Evolutionary conservation across 345 rosid species (phyloP), one percentile per base, ranked within the genome.

Genomic region (Psidium friedrichsthalianum): DNA sequence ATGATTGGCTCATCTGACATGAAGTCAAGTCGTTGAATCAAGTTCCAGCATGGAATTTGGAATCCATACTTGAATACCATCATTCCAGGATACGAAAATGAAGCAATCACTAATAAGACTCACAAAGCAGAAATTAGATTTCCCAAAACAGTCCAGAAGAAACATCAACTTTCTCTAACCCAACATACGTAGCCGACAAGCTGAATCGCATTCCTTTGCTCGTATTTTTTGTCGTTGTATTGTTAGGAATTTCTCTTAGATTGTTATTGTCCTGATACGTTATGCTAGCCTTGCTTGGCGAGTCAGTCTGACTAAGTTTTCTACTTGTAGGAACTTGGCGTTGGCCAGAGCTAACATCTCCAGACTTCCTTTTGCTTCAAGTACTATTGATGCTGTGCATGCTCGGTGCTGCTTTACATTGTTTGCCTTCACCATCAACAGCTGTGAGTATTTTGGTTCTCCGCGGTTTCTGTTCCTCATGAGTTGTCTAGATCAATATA

Each of bases 401-500:
- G 98, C 98, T 61, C n/a, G 99, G 96, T 87, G 96, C 96, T 86
- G 99, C 98, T 86, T 88, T 96, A 69, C 98, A 96, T 89, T 95
- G 98, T 86, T 96, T 98, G 99, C 95, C 98, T 87, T 96, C 98
- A 32, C 98, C 98, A 84, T 90, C 95, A 52, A 84, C 91, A 74
- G 99, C 95, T 12, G 98, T 95, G 91, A 91, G 93, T 21, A 47
- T 82, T 87, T 83, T 25, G 80, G n/a, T 82, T n/a, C 61, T 10
- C 52, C 14, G 54, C 55, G 20, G 47, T 69, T 32, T 69, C 78
- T 69, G 78, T 69, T 69, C 47, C 78, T 25, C 47, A 18, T 11
- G 14, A 36, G 24, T 40, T 32, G 42, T 18, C 78, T 4, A 5
- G 47, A 36, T 69, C 25, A 69, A 36, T 16, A 18, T 36, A 8